Evolutionary conservation across 371 early-diverging fungal species (phyloP).

Genomic region (Mortierella polycephala): DNA sequence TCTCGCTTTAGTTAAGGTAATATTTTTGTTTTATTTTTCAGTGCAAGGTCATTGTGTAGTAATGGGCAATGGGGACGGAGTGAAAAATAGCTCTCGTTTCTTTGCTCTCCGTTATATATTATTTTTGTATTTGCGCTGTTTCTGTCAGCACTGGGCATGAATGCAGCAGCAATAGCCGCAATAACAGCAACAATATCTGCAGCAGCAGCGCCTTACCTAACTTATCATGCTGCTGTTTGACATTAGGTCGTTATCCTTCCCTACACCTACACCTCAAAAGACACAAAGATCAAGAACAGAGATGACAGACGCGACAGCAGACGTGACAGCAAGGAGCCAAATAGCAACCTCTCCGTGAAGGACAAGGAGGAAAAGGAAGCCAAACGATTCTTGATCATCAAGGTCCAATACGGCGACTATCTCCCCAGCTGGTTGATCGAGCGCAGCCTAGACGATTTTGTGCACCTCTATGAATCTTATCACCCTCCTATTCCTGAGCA

Average conservation of each 20-base stretch:
- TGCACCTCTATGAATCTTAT: slow-evolving; percentile 43
- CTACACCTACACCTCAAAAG: slow-evolving; percentile 45
- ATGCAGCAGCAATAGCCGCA: too few species aligned
- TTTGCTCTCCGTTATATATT: not conserved
- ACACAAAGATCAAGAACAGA: slow-evolving; percentile 46
- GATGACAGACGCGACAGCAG: slow-evolving; percentile 12
- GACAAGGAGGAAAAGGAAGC: slow-evolving; percentile 51
- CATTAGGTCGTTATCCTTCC: slow-evolving; percentile 50
- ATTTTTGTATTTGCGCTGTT: slow-evolving; percentile 1
- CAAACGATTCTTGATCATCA: slow-evolving; percentile 46
- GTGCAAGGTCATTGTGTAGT: not conserved
- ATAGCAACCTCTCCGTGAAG: slow-evolving; percentile 16
- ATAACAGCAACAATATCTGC: too few species aligned
- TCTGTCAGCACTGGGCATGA: too few species aligned
- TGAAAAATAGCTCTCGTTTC: not conserved
- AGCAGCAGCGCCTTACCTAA: not conserved
- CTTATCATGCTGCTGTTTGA: not conserved
- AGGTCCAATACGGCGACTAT: slow-evolving; percentile 53
- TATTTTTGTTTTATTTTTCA: not conserved
- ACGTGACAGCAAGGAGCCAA: slow-evolving; percentile 8
- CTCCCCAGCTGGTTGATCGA: slow-evolving; percentile 52
- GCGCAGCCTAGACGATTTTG: slow-evolving; percentile 54
- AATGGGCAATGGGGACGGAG: not conserved
- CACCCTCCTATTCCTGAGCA: slow-evolving; percentile 43
- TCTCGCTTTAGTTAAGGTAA: slow-evolving; percentile 52